These are phyloP conservation scores for Cystobasidium ongulense DNA, from an alignment of 768 basidiomycete genomes.

Conservation along the genomic window DNA sequence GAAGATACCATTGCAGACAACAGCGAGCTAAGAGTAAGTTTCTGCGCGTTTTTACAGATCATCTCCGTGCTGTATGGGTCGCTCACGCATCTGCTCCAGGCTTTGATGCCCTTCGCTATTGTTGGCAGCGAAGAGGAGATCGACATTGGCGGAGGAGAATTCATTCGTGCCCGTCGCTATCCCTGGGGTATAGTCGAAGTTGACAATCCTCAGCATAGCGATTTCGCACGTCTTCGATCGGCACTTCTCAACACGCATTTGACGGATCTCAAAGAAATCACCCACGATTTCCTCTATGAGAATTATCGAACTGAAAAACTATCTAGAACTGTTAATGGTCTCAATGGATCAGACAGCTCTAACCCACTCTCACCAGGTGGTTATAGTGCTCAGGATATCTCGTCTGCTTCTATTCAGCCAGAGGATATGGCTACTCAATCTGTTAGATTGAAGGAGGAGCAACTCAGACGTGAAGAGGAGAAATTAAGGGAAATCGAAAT, in stretches of 20 bases:
- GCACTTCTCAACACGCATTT: conserved; percentile 90
- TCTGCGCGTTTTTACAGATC: not conserved
- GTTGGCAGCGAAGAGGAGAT: conserved; percentile 97
- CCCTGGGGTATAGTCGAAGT: conserved; percentile 99
- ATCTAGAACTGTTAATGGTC: conserved; percentile 75
- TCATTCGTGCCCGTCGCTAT: conserved; percentile 85
- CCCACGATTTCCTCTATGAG: conserved; percentile 66
- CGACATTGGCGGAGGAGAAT: conserved; percentile 73
- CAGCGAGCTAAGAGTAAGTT: conserved; percentile 74
- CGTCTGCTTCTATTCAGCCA: conserved; percentile 73
- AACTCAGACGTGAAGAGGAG: conserved; percentile 91
- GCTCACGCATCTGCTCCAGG: conserved; percentile 49
- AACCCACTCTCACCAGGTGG: conserved; percentile 6
- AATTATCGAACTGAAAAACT: conserved; percentile 90
- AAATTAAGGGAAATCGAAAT: conserved; percentile 96
- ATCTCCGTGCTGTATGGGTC: not conserved
- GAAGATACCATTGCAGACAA: conserved; percentile 98
- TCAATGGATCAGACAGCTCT: conserved; percentile 41
- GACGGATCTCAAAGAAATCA: conserved; percentile 69
- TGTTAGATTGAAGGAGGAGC: conserved; percentile 97
- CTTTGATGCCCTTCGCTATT: conserved; percentile 89
- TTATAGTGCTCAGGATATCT: conserved; percentile 41
- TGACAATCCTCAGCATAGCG: conserved; percentile 99
- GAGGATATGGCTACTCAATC: conserved; percentile 95
- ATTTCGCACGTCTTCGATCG: conserved; percentile 84